Conservation (phyloP, 192 early-diverging fungal species). For the Mycoemilia scoparia region DNA sequence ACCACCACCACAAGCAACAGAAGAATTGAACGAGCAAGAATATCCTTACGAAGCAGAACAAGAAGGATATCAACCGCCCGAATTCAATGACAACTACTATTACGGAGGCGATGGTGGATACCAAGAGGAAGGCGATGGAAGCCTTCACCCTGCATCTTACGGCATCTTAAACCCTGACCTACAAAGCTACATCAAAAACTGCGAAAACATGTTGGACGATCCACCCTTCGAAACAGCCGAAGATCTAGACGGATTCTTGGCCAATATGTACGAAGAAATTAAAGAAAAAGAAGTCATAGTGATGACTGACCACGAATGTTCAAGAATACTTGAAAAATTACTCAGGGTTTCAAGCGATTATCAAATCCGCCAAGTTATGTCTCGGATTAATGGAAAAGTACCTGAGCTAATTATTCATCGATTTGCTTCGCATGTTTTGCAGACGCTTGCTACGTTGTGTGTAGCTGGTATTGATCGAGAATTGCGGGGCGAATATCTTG, state of each 20-base stretch:
- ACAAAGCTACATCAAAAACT: conserved; percentile 36
- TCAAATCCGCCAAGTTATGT: conserved; percentile 53
- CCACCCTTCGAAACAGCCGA: conserved; percentile 37
- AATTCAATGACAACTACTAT: too few species aligned
- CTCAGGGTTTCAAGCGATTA: conserved; percentile 48
- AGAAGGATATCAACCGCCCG: too few species aligned
- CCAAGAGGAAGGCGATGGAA: neutral
- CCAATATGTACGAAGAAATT: conserved; percentile 58
- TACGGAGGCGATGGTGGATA: too few species aligned
- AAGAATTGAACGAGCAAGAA: too few species aligned
- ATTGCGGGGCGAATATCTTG: conserved; percentile 22
- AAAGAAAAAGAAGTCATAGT: conserved; percentile 54
- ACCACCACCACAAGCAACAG: too few species aligned
- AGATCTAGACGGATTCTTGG: conserved; percentile 44
- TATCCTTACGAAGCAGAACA: too few species aligned
- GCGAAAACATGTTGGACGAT: conserved; percentile 38
- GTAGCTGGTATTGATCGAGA: conserved; percentile 63
- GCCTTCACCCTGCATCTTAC: conserved; percentile 10
- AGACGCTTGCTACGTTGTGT: conserved; percentile 55
- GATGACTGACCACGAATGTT: conserved; percentile 57
- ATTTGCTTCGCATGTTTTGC: conserved; percentile 74
- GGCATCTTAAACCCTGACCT: conserved; percentile 13
- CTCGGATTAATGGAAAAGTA: conserved; percentile 34
- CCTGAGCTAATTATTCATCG: conserved; percentile 58
- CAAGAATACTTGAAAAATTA: conserved; percentile 63